Evolutionary conservation across 768 basidiomycete species (phyloP).

Genomic region (Auricularia auricula-judae): DNA sequence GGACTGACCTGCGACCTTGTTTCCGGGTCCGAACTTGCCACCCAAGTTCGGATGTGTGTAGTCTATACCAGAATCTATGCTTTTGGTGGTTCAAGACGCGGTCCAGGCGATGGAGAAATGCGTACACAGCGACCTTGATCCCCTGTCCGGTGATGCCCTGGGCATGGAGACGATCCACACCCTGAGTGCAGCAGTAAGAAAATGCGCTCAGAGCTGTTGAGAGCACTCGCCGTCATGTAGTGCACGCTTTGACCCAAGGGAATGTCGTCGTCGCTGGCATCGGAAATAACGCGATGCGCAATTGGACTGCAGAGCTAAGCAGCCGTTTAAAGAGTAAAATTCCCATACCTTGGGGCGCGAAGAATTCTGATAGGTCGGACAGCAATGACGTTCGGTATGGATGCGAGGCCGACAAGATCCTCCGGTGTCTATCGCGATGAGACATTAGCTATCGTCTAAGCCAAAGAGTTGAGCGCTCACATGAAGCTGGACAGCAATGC

Average conservation of each 20-base stretch:
- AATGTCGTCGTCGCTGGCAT: background rate
- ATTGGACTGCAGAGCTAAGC: background rate
- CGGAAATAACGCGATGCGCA: background rate
- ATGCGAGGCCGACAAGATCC: conserved; percentile 1
- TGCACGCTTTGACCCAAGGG: background rate
- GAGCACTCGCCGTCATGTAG: conserved; percentile 3
- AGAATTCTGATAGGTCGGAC: background rate
- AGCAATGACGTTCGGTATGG: background rate
- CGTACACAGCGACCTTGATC: conserved; percentile 56
- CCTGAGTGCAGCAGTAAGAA: conserved; percentile 10
- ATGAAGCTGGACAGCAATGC: background rate
- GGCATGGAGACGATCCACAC: conserved; percentile 58
- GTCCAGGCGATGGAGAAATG: background rate
- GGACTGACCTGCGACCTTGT: conserved; percentile 28
- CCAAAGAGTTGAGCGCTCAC: background rate
- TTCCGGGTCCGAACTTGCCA: conserved; percentile 31
- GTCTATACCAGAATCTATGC: conserved; percentile 25
- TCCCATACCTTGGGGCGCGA: background rate
- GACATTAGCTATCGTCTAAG: background rate
- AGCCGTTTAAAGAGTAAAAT: background rate
- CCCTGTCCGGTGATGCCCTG: conserved; percentile 51
- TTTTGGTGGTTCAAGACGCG: conserved; percentile 17
- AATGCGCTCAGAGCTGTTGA: background rate
- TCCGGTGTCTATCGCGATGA: background rate
- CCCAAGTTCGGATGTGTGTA: conserved; percentile 48